phyloP scores from a whole-genome alignment of 495 filamentous ascomycete genomes.

The Xylaria cubensis region DNA sequence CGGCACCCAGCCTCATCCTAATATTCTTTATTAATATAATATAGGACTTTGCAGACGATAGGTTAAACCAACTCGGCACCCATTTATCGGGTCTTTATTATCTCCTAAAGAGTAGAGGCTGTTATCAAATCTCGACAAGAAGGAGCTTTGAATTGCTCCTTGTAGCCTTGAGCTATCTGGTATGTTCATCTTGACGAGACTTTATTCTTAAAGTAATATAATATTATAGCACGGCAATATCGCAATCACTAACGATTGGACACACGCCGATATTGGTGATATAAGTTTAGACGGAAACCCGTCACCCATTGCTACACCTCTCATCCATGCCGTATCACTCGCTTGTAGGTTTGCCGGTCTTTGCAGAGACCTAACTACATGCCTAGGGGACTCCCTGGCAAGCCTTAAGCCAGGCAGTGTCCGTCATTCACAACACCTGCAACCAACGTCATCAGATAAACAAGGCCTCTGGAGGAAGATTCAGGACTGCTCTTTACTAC shows the following conservation, averaged over 20 bases:
- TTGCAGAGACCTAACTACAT: neutral
- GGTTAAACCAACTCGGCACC: neutral
- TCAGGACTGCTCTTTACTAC: neutral
- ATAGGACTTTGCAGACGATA: neutral
- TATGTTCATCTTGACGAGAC: neutral
- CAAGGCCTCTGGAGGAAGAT: neutral
- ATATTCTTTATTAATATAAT: neutral
- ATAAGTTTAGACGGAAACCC: neutral
- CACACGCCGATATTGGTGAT: neutral
- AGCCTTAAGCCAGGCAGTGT: neutral
- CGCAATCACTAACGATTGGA: neutral
- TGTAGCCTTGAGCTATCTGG: neutral
- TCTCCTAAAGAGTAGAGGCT: neutral
- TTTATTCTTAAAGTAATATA: neutral
- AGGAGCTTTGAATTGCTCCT: neutral
- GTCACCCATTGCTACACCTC: neutral
- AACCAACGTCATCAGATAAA: neutral
- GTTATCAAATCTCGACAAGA: neutral
- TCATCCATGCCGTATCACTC: neutral
- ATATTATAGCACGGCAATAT: neutral
- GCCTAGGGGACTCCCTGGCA: neutral
- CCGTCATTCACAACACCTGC: neutral
- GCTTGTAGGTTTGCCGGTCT: neutral
- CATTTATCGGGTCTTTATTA: neutral
- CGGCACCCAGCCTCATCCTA: neutral